phyloP scores from a whole-genome alignment of 495 filamentous ascomycete species.

The Penicillium odoratum region DNA sequence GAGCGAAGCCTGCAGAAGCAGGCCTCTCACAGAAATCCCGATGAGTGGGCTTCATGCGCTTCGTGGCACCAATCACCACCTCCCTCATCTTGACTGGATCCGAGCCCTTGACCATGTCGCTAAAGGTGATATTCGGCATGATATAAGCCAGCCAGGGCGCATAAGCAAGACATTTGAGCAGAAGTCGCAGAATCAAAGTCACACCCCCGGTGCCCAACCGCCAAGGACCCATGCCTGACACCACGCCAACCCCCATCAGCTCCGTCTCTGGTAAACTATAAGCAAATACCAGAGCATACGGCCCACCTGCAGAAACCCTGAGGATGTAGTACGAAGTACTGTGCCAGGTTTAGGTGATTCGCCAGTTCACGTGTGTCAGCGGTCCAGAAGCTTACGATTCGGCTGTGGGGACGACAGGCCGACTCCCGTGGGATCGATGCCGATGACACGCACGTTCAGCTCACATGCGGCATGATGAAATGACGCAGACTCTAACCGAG shows the following conservation, averaged over 20 bases:
- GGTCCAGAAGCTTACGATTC: slow-evolving; percentile 31
- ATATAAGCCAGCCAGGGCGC: slow-evolving; percentile 9
- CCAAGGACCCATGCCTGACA: slow-evolving; percentile 9
- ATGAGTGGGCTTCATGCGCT: slow-evolving; percentile 2
- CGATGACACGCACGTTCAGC: slow-evolving; percentile 36
- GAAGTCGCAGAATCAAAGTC: background rate
- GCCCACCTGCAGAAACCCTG: slow-evolving; percentile 38
- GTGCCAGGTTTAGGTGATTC: slow-evolving; percentile 25
- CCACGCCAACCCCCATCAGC: slow-evolving; percentile 7
- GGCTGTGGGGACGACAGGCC: slow-evolving; percentile 37
- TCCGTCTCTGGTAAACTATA: slow-evolving; percentile 5
- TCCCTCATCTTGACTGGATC: slow-evolving; percentile 8
- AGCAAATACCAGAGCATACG: slow-evolving; percentile 39
- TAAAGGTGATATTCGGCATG: background rate
- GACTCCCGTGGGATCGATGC: slow-evolving; percentile 41
- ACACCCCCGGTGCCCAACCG: background rate
- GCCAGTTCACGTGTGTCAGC: slow-evolving; percentile 39
- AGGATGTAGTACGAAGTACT: slow-evolving; percentile 39
- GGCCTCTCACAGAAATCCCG: slow-evolving; percentile 2
- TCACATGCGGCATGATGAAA: slow-evolving; percentile 21
- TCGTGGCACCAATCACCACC: slow-evolving; percentile 3
- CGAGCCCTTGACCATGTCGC: background rate
- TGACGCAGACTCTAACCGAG: slow-evolving; percentile 11
- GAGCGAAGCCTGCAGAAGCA: slow-evolving; percentile 2
- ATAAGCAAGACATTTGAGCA: slow-evolving; percentile 1